These are phyloP conservation scores for Fraxinus ornus DNA, from an alignment of 305 asterid species.

Conservation along the genomic window DNA sequence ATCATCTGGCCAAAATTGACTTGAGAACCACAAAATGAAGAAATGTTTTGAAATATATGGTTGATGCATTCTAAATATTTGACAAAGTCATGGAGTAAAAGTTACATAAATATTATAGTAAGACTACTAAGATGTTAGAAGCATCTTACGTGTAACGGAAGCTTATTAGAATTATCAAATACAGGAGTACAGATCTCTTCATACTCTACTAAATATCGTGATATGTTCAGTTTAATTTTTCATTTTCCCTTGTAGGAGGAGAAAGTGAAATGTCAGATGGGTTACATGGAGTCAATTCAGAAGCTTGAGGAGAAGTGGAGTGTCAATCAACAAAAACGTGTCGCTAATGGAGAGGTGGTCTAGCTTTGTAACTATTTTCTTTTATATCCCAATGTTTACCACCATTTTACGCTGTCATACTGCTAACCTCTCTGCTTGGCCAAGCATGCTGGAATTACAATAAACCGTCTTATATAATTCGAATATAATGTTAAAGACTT, in stretches of 20 bases:
- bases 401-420: not conserved
- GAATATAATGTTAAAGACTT: slow-evolving; percentile 10
- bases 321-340: slow-evolving; percentile 65
- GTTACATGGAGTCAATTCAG: slow-evolving; percentile 86
- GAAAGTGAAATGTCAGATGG: slow-evolving; percentile 91
- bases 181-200: not conserved
- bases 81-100: not conserved
- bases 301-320: slow-evolving; percentile 92
- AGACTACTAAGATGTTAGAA: not conserved
- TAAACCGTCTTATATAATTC: not conserved
- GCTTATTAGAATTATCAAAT: not conserved
- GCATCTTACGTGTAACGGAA: not conserved
- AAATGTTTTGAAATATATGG: not conserved
- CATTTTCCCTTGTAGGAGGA: slow-evolving; percentile 60
- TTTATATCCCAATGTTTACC: slow-evolving; percentile 1
- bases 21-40: not conserved
- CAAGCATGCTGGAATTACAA: slow-evolving; percentile 10
- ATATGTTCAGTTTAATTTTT: not conserved
- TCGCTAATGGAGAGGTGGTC: slow-evolving; percentile 68
- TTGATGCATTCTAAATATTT: not conserved
- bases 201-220: not conserved
- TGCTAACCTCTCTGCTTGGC: not conserved
- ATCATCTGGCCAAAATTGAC: not conserved
- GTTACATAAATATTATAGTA: not conserved
- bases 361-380: slow-evolving; percentile 22